Evolutionary conservation across 1,284 basidiomycete species (phyloP).

Genomic region (Phellinidium pouzarii): DNA sequence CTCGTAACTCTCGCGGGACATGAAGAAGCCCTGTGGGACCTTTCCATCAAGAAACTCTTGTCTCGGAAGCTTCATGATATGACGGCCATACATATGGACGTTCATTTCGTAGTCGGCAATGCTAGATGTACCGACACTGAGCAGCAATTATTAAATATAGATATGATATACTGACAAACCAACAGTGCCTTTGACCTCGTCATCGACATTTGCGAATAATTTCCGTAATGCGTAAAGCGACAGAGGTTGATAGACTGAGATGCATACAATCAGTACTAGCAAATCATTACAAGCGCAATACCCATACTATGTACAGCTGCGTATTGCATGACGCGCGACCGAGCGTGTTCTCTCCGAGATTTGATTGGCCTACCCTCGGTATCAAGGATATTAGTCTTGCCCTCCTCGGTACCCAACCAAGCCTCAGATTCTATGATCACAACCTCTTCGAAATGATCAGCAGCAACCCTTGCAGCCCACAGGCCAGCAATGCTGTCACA

Average conservation of each 20-base stretch:
- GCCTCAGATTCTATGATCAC: conserved; percentile 30
- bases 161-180: too few relatives aligned
- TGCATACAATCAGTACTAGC: conserved; percentile 1
- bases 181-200: conserved; percentile 21
- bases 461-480: conserved; percentile 25
- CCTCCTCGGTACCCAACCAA: conserved; percentile 21
- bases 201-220: conserved; percentile 24
- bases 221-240: conserved; percentile 18
- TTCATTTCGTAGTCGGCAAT: neutral
- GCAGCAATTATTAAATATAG: too few relatives aligned
- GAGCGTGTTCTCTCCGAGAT: conserved; percentile 16
- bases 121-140: neutral
- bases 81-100: neutral
- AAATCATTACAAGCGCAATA: neutral
- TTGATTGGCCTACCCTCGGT: neutral
- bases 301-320: conserved; percentile 24
- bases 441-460: conserved; percentile 31
- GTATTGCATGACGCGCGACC: conserved; percentile 28
- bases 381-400: conserved; percentile 1
- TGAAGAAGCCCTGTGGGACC: conserved; percentile 10
- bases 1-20: conserved; percentile 15
- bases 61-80: neutral
- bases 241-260: conserved; percentile 18
- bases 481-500: conserved; percentile 25
- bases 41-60: neutral